Base-by-base conservation (phyloP, 1,284 basidiomycete genomes). In the Trametes hirsuta region DNA sequence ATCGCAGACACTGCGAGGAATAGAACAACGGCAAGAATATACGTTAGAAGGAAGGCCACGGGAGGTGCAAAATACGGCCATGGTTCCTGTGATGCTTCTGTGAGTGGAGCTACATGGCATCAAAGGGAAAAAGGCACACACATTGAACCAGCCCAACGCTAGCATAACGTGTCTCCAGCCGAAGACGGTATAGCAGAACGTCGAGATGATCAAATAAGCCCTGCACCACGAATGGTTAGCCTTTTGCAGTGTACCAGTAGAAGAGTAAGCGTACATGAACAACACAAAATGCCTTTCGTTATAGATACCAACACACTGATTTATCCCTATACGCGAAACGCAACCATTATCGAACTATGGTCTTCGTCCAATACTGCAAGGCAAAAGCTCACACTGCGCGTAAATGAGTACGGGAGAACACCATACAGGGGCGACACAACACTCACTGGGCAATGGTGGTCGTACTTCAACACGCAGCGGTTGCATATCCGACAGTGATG, bases 401-500 rank as follows among this genome's bases (percentile, higher is more conserved):
- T 18, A 60, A 47, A 54, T 68, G 53, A 63, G 25, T 25, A 46
- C 53, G 46, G 14, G 22, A 40, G 6, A 59, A 44, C 44, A 39
- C 11, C 10, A 12, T 22, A 4, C n/a, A 12, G 3, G 22, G 4
- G 11, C 8, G 35, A 8, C 42, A 5, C 24, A 15, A 48, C 15
- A 82, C 84, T 75, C 71, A 95, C 93, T 72, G 93, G 93, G 76
- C 93, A 95, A 75, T 97, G 95, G 71, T 97, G 95, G 71, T 97
- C 95, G 76, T 92, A 98, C 73, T 97, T 95, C 52, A 98, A 76
- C 22, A 97, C 85, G 73, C 97, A 99, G 53, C 84, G 85, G 65
- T 94, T 93, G 75, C 97, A 99, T 66, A 97, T 89, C 10, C 90
- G 84, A 77, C 97, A 99, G 75, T 99, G 97, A 73, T 99, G 97